Evolutionary conservation across 176 grass and related monocot genomes (phyloP), one percentile per base, ranked within the genome.

Genomic region (barley (Hordeum vulgare)): DNA sequence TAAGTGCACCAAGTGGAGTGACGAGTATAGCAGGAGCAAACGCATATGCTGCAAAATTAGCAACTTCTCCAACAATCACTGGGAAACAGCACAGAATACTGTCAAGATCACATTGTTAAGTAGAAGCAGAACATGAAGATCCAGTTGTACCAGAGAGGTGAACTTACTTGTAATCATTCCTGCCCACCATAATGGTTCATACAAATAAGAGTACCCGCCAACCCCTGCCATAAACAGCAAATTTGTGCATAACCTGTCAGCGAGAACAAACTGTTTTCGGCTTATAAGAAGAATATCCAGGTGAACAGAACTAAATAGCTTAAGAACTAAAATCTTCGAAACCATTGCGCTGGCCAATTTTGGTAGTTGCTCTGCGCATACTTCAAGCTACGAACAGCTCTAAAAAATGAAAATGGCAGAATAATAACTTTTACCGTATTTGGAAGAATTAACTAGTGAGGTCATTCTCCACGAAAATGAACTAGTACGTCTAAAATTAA

Each of bases 21-120:
- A 98, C 95, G 12, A 98, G 59, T 82, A 98, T 98, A 89, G 95
- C 95, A 84, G 95, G 95, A 89, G 95, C 95, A 84, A 98, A 98
- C 31, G 95, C 95, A 85, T 98, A 98, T 67, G 95, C 95, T 21
- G 95, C 95, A 77, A 98, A 98, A 68, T 98, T 98, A 54, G 95
- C 95, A 75, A 93, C 76, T 90, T 98, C 95, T 69, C 95, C 95
- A 86, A 98, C 95, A 85, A 98, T 87, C 95, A 98, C 95, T 98
- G 82, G 41, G 76, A 78, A 82, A 71, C 21, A 92, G 25, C 9
- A 86, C 12, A 61, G n/a, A 56, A 35, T 70, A 83, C 42, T 0
- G 0, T 87, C 57, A 90, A 57, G 53, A 87, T 88, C 29, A 80
- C 71, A 82, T 56, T 79, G 31, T 28, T 78, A 62, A 62, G 75